phyloP scores from a whole-genome alignment of 2,329 filamentous ascomycete species.

The Bipolaris cookei region DNA sequence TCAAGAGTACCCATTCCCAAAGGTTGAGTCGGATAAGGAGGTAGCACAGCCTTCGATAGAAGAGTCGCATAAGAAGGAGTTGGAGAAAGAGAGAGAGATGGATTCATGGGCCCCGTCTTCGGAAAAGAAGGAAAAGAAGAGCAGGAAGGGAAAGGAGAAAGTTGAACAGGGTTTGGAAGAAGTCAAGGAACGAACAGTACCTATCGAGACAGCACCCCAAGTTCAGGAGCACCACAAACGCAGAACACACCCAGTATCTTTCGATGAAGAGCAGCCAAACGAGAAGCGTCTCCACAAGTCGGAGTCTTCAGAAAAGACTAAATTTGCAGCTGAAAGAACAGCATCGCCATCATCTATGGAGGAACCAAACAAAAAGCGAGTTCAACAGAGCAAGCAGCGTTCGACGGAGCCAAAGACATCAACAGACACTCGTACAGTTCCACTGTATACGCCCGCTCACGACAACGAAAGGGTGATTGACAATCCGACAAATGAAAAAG shows the following conservation, averaged over 20 bases:
- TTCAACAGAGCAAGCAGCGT: slow-evolving; percentile 25
- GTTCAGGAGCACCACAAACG: slow-evolving; percentile 40
- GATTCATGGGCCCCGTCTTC: slow-evolving; percentile 43
- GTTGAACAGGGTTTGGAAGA: slow-evolving; percentile 24
- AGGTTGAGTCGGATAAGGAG: slow-evolving; percentile 17
- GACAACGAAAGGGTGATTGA: slow-evolving; percentile 17
- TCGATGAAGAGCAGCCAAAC: slow-evolving; percentile 40
- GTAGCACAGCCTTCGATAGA: neutral
- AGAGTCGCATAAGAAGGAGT: slow-evolving; percentile 14
- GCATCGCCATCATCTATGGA: slow-evolving; percentile 43
- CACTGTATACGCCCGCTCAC: slow-evolving; percentile 26
- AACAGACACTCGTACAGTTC: slow-evolving; percentile 23
- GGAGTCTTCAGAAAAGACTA: slow-evolving; percentile 18
- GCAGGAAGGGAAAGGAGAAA: slow-evolving; percentile 41
- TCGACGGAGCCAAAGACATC: slow-evolving; percentile 34
- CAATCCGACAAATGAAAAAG: slow-evolving; percentile 21
- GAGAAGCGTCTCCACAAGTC: slow-evolving; percentile 44
- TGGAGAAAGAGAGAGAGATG: slow-evolving; percentile 32
- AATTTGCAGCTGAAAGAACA: slow-evolving; percentile 13
- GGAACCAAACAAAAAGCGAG: slow-evolving; percentile 32
- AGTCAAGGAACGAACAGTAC: slow-evolving; percentile 9
- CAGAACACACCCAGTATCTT: slow-evolving; percentile 42
- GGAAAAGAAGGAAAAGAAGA: slow-evolving; percentile 54
- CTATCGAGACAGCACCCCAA: slow-evolving; percentile 14
- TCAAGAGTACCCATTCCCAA: slow-evolving; percentile 40